Percentiles rank a stretch among this genome's conserved stretches.
These are phyloP conservation scores for Pseudogymnoascus sp. DNA, from an alignment of 2,329 filamentous ascomycete species.

Conservation along the genomic window DNA sequence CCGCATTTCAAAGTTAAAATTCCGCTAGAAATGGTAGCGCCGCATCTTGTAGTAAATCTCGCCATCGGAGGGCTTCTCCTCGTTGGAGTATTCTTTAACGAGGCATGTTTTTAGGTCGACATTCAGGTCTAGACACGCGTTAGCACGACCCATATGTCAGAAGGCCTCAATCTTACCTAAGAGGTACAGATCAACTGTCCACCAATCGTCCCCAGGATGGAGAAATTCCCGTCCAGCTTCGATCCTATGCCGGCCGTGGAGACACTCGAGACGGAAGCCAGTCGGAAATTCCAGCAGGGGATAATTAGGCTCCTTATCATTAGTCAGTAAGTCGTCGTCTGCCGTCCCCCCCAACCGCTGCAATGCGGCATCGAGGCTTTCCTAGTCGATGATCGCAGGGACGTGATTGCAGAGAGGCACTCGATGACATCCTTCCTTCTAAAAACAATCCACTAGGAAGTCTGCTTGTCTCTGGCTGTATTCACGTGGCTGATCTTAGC, in stretches of 20 bases:
- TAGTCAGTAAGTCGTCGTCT: conserved; percentile 9
- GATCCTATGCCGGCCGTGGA: conserved; percentile 17
- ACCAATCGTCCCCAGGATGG: conserved; percentile 14
- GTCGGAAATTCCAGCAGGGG: background rate
- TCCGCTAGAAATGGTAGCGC: conserved; percentile 22
- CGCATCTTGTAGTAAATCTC: conserved; percentile 31
- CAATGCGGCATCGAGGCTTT: conserved; percentile 24
- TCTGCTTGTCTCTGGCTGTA: conserved; percentile 16
- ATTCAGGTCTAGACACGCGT: conserved; percentile 22
- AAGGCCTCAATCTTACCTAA: conserved; percentile 6
- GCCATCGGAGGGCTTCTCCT: conserved; percentile 26
- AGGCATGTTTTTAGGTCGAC: conserved; percentile 24
- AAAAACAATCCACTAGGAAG: conserved; percentile 16
- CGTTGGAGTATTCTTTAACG: conserved; percentile 29
- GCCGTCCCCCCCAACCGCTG: conserved; percentile 12
- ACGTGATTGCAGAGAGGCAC: conserved; percentile 27
- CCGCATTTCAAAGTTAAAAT: conserved; percentile 15
- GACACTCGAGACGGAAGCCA: conserved; percentile 7
- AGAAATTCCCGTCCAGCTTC: conserved; percentile 18
- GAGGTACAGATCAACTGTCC: conserved; percentile 17
- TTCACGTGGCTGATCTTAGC: conserved; percentile 16
- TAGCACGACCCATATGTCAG: background rate
- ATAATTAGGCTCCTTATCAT: background rate
- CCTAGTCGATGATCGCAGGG: conserved; percentile 27
- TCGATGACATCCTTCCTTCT: conserved; percentile 14